Base-by-base conservation (phyloP, 179 eudicot species). In the Kewa caespitosa region DNA sequence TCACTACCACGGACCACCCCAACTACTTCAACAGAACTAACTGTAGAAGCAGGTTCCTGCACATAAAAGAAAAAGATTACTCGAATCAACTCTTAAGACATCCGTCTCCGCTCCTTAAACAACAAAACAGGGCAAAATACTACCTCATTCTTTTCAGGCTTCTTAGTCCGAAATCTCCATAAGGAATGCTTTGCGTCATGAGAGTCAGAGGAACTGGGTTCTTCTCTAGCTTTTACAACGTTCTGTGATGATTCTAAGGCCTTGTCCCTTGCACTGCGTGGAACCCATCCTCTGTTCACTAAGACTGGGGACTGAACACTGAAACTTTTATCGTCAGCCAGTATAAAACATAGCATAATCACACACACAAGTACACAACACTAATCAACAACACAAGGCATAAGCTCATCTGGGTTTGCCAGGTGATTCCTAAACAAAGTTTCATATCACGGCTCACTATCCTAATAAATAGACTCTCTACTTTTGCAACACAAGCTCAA, bases 261-360 rank as follows among this genome's bases (percentile, higher is more conserved):
- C 81, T 90, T 89, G 81, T 95, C 99, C 84, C 91, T 86, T 97
- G 95, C 93, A 79, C 89, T 85, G 73, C 97, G 91, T 20, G 99
- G 99, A 72, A 93, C 97, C 99, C 99, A 95, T 79, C 99, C 99
- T 74, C 95, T 91, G 78, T 95, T 95, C 62, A 95, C 99, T 54
- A 95, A 85, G 76, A 95, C 79, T 38, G 99, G 97, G 61, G 83
- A 66, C 93, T 90, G 97, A 71, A 87, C 64, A 82, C 99, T 95
- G 93, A 80, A 85, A 83, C 65, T 70, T 71, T 42, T 67, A 66
- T 78, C 36, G 78, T 59, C 72, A 84, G 80, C 74, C 72, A 43
- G 66, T 74, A 50, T 69, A 75, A 62, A 74, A 59, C 34, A 65
- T 31, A 65, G 65, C 55, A 76, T 31, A 30, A 55, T 37, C 67